These are phyloP conservation scores for Castanea sativa DNA, from an alignment of 306 rosid species.

Conservation along the genomic window DNA sequence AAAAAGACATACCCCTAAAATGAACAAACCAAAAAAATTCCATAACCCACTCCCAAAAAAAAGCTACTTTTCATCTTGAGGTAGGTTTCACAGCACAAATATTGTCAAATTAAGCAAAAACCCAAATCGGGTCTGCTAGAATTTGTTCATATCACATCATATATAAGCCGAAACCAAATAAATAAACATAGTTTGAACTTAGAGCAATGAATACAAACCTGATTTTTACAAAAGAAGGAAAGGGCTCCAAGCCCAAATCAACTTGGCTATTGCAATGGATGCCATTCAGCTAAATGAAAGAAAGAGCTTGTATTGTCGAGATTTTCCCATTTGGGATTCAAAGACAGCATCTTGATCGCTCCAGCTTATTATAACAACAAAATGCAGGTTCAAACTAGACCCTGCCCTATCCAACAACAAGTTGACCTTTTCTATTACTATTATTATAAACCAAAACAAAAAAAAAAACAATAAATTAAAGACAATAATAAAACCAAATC, in stretches of 20 bases:
- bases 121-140: too few relatives aligned
- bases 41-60: slow-evolving; percentile 7
- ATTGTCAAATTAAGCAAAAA: background rate
- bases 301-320: slow-evolving; percentile 46
- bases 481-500: slow-evolving; percentile 18
- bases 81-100: background rate
- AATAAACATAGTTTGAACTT: background rate
- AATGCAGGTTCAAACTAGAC: slow-evolving; percentile 54
- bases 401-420: slow-evolving; percentile 47
- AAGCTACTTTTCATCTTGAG: background rate
- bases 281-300: slow-evolving; percentile 92
- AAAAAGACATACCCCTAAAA: slow-evolving; percentile 10
- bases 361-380: slow-evolving; percentile 57
- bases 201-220: slow-evolving; percentile 39
- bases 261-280: slow-evolving; percentile 71
- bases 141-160: too few relatives aligned
- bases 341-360: slow-evolving; percentile 67
- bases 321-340: slow-evolving; percentile 39
- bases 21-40: slow-evolving; percentile 16
- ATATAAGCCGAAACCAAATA: background rate
- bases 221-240: slow-evolving; percentile 33
- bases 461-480: background rate
- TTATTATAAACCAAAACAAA: background rate
- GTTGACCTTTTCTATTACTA: slow-evolving; percentile 65
- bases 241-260: slow-evolving; percentile 66